Evolutionary conservation across 441 rosid genomes (phyloP).

Genomic region (Biscutella laevigata): DNA sequence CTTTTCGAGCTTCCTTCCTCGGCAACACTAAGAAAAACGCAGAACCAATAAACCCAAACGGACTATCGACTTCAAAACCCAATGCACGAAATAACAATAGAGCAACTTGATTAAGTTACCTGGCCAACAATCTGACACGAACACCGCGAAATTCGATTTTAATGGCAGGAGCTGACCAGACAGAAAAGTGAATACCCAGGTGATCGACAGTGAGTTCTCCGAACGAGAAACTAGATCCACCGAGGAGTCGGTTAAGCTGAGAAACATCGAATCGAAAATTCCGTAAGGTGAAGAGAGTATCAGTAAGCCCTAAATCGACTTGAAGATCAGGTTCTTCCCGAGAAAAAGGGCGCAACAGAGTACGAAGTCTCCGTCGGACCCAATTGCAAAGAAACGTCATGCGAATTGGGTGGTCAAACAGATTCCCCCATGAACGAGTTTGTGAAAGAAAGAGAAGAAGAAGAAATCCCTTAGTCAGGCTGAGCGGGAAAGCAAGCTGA

Average conservation of each 20-base stretch:
- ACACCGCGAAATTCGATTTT: slow-evolving; percentile 54
- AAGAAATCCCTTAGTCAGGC: slow-evolving; percentile 5
- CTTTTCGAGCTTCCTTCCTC: slow-evolving; percentile 32
- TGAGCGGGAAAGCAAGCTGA: slow-evolving; percentile 37
- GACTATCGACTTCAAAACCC: neutral
- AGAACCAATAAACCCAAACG: slow-evolving; percentile 3
- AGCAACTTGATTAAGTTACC: slow-evolving; percentile 35
- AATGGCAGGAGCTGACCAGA: slow-evolving; percentile 69
- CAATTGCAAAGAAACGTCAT: slow-evolving; percentile 40
- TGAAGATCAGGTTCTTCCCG: slow-evolving; percentile 55
- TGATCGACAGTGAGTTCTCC: slow-evolving; percentile 46
- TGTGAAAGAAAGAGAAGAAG: slow-evolving; percentile 6
- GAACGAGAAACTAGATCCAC: slow-evolving; percentile 34
- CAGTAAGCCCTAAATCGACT: slow-evolving; percentile 49
- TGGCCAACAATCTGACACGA: slow-evolving; percentile 37
- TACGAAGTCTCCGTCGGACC: slow-evolving; percentile 44
- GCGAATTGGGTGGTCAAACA: neutral
- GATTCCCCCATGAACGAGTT: slow-evolving; percentile 21
- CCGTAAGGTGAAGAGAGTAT: slow-evolving; percentile 35
- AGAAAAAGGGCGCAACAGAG: slow-evolving; percentile 64
- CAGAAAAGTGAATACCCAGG: slow-evolving; percentile 46
- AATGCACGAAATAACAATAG: neutral
- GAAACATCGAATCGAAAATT: slow-evolving; percentile 45
- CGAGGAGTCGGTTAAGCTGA: slow-evolving; percentile 41
- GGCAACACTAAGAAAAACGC: slow-evolving; percentile 27